Conservation (phyloP, 768 basidiomycete species). For the Rhodosporidiobolus sp. region DNA sequence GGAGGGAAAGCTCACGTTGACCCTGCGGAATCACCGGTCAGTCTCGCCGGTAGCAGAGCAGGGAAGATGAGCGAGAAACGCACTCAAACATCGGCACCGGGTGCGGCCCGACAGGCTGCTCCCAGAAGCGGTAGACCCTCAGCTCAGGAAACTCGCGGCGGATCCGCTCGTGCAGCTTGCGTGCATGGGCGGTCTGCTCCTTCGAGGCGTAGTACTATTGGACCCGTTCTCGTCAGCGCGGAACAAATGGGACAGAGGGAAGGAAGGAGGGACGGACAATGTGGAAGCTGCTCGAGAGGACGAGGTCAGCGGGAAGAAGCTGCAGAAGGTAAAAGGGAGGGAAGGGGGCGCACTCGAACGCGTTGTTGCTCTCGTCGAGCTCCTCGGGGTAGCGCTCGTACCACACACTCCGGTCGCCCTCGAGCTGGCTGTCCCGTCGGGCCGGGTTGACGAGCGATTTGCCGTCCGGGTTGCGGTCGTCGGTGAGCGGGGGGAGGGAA, state of each 20-base stretch:
- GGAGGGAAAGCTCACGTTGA: background rate
- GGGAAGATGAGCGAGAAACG: background rate
- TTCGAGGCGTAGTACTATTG: constrained; percentile 18
- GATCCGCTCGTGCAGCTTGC: constrained; percentile 37
- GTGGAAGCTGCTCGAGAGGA: constrained; percentile 4
- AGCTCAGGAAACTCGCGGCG: constrained; percentile 40
- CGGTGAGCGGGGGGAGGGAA: background rate
- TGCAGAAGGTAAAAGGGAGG: background rate
- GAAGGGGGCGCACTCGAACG: constrained; percentile 18
- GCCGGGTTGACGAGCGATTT: constrained; percentile 25
- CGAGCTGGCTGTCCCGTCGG: background rate
- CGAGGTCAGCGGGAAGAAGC: background rate
- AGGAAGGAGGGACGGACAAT: background rate
- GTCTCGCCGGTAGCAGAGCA: background rate
- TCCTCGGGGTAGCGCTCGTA: constrained; percentile 22
- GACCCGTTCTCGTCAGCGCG: background rate
- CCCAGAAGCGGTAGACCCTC: constrained; percentile 38
- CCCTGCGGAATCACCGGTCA: background rate
- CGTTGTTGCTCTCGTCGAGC: constrained; percentile 28
- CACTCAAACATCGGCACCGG: constrained; percentile 34
- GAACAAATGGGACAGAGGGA: background rate
- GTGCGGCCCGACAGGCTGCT: constrained; percentile 33
- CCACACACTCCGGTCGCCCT: constrained; percentile 12
- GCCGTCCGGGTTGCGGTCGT: constrained; percentile 16
- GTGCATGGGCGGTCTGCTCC: constrained; percentile 21